Base-by-base conservation (phyloP, 2,329 filamentous ascomycete genomes). In the Rhytidhysteron rufulum region DNA sequence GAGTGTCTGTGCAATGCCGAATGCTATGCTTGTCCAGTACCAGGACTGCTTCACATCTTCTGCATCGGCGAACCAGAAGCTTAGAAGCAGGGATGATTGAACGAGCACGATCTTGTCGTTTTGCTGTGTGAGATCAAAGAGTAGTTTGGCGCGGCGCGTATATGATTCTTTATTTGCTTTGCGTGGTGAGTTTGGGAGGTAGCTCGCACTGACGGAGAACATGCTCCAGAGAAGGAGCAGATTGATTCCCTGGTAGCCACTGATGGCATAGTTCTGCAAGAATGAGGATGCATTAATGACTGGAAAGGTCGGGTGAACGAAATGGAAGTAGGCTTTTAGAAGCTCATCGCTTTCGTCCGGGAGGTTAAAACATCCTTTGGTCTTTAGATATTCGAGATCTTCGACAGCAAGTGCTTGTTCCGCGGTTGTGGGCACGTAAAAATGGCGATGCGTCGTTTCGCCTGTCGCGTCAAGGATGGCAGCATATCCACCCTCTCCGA, bases 1-100 rank as follows among this genome's bases (percentile, higher is more conserved):
- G 2, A 71, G 58, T 3, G 64, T 67, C 20, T 72, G 69, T 13
- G 63, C 66, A 3, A 72, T 57, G 20, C 56, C 62, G 36, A 72
- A 66, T 4, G 70, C 68, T 18, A 68, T 58, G n/a, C 70, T 67
- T 4, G 63, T 66, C 69, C 70, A 73, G 40, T 72, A 67, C 69
- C 69, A 73, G 0, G 69, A 62, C 8, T 69, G 64, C 7, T 57
- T 60, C 10, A 67, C 60, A 35, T 72, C 66, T 34, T 71, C 65
- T 0, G 62, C 53, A 27, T 69, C 62, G 0, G 63, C 62, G 35
- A 69, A 68, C 60, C 65, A 73, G 39, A 68, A 70, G 6, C 63
- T 62, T 37, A 73, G 54, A 0, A 73, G 44, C 1, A 73, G 56
- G 6, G 67, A 60, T 0, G 69, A 60, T 47, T 72, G 70, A 13